phyloP scores from a whole-genome alignment of 371 early-diverging fungal species.

The Saksenaea oblongispora region DNA sequence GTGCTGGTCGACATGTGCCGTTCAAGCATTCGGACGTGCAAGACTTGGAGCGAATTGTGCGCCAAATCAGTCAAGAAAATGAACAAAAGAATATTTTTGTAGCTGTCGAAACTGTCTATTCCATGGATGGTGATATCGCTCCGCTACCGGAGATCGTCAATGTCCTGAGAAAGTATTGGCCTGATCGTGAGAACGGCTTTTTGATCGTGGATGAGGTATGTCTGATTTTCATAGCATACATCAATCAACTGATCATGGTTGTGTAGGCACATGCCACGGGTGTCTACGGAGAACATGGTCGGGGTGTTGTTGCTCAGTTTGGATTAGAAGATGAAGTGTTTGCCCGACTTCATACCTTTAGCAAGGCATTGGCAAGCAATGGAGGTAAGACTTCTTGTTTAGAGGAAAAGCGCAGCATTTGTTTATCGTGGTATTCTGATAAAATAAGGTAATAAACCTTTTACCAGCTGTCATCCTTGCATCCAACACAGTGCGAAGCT shows the following conservation, averaged over 20 bases:
- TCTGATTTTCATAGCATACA: background rate
- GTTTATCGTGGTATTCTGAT: background rate
- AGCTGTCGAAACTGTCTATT: conserved; percentile 78
- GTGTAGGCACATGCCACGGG: conserved; percentile 83
- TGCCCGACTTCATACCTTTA: conserved; percentile 83
- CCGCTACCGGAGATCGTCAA: conserved; percentile 65
- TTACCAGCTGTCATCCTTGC: conserved; percentile 73
- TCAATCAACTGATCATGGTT: background rate
- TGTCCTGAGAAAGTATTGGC: conserved; percentile 48
- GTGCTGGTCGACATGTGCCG: conserved; percentile 48
- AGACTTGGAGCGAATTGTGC: conserved; percentile 44
- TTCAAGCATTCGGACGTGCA: conserved; percentile 77
- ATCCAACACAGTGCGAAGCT: conserved; percentile 58
- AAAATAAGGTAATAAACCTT: background rate
- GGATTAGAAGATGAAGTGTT: conserved; percentile 67
- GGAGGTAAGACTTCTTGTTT: conserved; percentile 60
- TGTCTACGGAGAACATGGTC: conserved; percentile 67
- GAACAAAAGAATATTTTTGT: conserved; percentile 61
- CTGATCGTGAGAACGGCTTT: conserved; percentile 48
- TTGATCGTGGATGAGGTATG: conserved; percentile 69
- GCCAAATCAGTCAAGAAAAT: conserved; percentile 11
- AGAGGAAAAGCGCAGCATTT: background rate
- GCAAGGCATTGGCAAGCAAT: conserved; percentile 80
- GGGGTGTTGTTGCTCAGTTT: conserved; percentile 67
- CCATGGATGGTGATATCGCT: conserved; percentile 86